Base-by-base conservation (phyloP, 495 filamentous ascomycete species). In the Corynascus novoguineensis region DNA sequence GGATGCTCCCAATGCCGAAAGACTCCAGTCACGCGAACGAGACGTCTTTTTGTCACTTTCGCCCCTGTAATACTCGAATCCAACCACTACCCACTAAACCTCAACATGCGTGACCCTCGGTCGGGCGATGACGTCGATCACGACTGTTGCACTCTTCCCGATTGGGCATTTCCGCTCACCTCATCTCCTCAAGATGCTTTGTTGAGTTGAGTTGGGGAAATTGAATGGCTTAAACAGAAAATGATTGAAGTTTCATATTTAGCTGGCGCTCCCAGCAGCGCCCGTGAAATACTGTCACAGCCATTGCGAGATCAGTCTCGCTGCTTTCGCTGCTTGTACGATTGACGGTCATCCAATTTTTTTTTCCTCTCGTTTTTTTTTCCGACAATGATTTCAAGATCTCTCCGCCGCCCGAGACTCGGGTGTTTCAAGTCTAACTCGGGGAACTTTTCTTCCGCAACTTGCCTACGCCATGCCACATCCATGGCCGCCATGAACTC, bases 401-500 rank as follows among this genome's bases (percentile, higher is more conserved):
- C 34, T 8, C 5, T 41, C 10, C n/a, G 24, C 22, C 5, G 32
- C 15, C 1, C 37, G 9, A 41, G n/a, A 5, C 17, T n/a, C 17
- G 37, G 34, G 14, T 9, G 10, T 24, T 4, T 49, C 24, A 24
- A 17, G 0, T 22, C 9, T 3, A 24, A 22, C 1, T 49, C 11
- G 17, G n/a, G 4, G 42, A 22, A 25, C 37, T 35, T 11, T 17
- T n/a, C n/a, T n/a, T n/a, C n/a, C 37, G 21, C 48, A 12, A 9
- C 38, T 2, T 46, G 45, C 9, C 17, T 5, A 11, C 55, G 53
- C 4, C 22, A 47, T 41, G 21, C 47, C 12, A 53, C 50, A 8
- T 59, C 58, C 42, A 68, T 65, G 65, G 31, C 60, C 4, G 29
- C 59, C 31, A 64, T 64, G 59, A 53, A 49, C 37, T 21, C 53